Evolutionary conservation across 140 eudicot species (phyloP), one percentile per base, ranked within the genome.

Genomic region (Bidens hawaiensis): DNA sequence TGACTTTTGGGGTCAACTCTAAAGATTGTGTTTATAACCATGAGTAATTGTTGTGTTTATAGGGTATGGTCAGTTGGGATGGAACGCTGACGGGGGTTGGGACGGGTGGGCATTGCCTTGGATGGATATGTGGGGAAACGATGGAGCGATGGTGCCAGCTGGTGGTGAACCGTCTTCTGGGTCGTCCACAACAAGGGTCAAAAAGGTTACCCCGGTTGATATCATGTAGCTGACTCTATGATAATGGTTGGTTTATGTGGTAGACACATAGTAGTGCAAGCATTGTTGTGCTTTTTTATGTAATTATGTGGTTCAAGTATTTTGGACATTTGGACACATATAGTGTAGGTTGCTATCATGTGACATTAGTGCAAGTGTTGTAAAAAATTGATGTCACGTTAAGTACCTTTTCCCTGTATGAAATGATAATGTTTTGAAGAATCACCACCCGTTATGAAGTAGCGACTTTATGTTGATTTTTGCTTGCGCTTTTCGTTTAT

Each of bases 61-160:
- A 80, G 91, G 81, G 52, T 60, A 19, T 42, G 73, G 57, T 38
- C 42, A 38, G 5, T 38, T 84, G 74, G 91, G 80, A 68, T 72
- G 79, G 75, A 38, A 65, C 26, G 60, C 47, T 47, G 1, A 47
- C 17, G 78, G 78, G 26, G 57, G 34, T 27, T 75, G 79, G 79
- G 84, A 74, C 62, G 76, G 70, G 63, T 83, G 79, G 83, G 72
- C 67, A 16, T 71, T 73, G 54, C 86, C 83, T 31, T 65, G 75
- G 62, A 70, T 51, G 4, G 84, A 79, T 49, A 46, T 55, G 23
- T 53, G 53, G 60, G 83, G 69, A 67, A 30, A 75, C 9, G 76
- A 58, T 23, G 85, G 79, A 57, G 50, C 76, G 28, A 58, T 47
- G 57, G 71, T 40, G 55, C 60, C 65, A 8, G 41, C 68, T 6